Base-by-base conservation (phyloP, 2,329 filamentous ascomycete genomes). In the Fusarium denticulatum region DNA sequence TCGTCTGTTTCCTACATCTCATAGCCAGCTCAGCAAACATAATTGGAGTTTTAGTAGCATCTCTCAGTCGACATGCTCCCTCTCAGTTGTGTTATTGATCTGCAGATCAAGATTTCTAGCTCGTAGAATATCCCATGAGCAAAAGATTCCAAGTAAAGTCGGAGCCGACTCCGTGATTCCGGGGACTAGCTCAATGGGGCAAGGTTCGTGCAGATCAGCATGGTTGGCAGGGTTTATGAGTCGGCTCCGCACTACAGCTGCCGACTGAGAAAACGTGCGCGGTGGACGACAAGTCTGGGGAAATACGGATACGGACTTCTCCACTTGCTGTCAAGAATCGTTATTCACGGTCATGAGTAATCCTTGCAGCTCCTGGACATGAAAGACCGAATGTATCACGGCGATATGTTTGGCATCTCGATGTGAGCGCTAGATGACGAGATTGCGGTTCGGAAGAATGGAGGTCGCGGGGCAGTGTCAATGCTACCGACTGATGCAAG, bases 181-280 rank as follows among this genome's bases (percentile, higher is more conserved):
- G 22, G 3, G 7, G 9, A 24, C 53, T 57, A 57, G 40, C 53
- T 34, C 7, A 12, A 57, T 57, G 2, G 7, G 5, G 53, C 6
- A 57, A 34, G n/a, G 30, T 39, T 34, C 14, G 16, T 46, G 53
- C 13, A 12, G 53, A 57, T 57, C 53, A 22, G 15, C 53, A 7
- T 18, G 26, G 52, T 10, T 4, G 20, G 22, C 12, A 45, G 28
- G 26, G 37, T 20, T 57, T 5, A 43, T 30, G 39, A 57, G 53
- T 57, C 53, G 53, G 53, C 53, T 57, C 53, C 53, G 53, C 53
- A 57, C 39, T 18, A 16, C 24, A 53, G 50, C 34, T 53, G 50
- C 52, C 52, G 52, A 56, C 52, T 56, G 52, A 56, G 26, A 40
- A 30, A n/a, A 32, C 14, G 26, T 56, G 52, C 36, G 52, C 36